Evolutionary conservation across 192 early-diverging fungal genomes (phyloP), one percentile per base, ranked within the genome.

Genomic region (Coemansia sp.): DNA sequence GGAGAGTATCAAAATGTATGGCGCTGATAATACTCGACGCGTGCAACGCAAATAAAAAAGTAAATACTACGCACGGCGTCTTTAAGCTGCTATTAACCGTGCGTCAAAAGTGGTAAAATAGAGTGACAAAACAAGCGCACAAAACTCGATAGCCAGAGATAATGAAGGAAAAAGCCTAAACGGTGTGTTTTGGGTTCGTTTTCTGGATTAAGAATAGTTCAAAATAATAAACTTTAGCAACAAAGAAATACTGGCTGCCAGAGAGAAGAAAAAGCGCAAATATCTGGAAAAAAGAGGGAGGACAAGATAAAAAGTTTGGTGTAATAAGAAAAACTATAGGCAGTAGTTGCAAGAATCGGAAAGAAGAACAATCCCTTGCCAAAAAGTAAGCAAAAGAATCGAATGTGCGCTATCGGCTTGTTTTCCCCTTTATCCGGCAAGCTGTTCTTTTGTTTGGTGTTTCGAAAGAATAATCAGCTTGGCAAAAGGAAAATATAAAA

Each of bases 401-500:
- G 1, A 40, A 40, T 40, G 2, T 6, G 3, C 11, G 40, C 15
- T 44, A 4, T 0, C 0, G 31, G 31, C 3, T 44, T 44, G 40
- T 44, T 44, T 44, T 14, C 15, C 38, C 40, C 14, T 40, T 44
- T 42, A n/a, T 44, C 40, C 14, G 12, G 31, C 31, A 34, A 34
- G 40, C 11, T n/a, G 40, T 44, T n/a, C 4, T n/a, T 42, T 44
- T 44, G 40, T 44, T 34, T 34, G 31, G 31, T 8, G 31, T 34
- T 34, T 34, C 4, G 8, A 34, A 34, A 34, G 31, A 44, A n/a
- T n/a, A 44, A 44, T 44, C 40, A 34, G 26, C 52, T 54, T 31
- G 52, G 52, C 52, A 52, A 52, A 48, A 48, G 31, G 40, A 44
- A 14, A 44, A 51, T 15, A 44, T 12, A 44, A 44, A 44, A 44